Conservation (phyloP, 2,329 filamentous ascomycete species). For the Fusarium globosum region DNA sequence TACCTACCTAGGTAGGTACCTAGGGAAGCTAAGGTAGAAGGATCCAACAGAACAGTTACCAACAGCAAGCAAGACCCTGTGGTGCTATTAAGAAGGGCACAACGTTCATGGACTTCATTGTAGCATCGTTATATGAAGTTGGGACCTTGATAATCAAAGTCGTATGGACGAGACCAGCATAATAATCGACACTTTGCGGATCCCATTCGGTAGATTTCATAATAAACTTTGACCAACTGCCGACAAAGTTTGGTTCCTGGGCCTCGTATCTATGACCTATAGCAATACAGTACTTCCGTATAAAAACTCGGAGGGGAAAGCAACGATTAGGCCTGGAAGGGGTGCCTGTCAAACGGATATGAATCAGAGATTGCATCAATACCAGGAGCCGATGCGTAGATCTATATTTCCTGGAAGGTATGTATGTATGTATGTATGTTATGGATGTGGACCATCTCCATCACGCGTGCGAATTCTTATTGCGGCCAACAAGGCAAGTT, state of each 20-base stretch:
- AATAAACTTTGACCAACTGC: background rate
- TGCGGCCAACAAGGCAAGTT: conserved; percentile 7
- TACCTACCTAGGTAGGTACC: background rate
- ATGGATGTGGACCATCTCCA: conserved; percentile 4
- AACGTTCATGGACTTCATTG: background rate
- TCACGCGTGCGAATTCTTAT: background rate
- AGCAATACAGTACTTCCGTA: too few relatives aligned
- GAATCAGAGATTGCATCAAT: background rate
- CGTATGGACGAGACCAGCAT: background rate
- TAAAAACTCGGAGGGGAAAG: background rate
- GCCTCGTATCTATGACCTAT: background rate
- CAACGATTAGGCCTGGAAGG: background rate
- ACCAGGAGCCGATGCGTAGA: conserved; percentile 8
- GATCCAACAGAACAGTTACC: conserved; percentile 4
- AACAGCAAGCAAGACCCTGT: background rate
- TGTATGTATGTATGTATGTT: background rate
- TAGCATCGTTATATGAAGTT: background rate
- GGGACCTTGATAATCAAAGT: background rate
- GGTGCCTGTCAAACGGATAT: background rate
- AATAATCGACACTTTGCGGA: background rate
- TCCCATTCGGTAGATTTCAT: background rate
- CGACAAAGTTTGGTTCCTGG: background rate
- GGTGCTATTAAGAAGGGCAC: background rate
- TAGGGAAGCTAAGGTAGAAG: background rate
- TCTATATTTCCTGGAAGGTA: conserved; percentile 28